Evolutionary conservation across 108 stramenopile genomes (phyloP).

Genomic region (Nitzschia inconspicua): DNA sequence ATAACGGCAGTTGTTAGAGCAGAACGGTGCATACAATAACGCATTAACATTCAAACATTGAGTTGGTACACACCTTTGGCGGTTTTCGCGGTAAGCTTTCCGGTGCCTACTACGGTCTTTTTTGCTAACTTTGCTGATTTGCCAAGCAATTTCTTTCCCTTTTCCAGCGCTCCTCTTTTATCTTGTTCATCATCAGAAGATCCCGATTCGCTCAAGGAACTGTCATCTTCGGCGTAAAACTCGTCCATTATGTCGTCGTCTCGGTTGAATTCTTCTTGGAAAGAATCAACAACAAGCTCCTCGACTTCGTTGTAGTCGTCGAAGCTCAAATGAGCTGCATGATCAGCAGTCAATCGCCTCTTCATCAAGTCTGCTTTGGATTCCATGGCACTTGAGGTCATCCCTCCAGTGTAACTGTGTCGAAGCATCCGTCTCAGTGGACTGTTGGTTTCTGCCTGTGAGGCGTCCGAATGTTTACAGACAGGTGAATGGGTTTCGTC

Average conservation of each 20-base stretch:
- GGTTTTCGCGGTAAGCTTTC: not conserved
- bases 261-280: not conserved
- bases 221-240: conserved; percentile 1
- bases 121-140: conserved; percentile 51
- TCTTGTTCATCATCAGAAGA: conserved; percentile 14
- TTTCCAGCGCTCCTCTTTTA: not conserved
- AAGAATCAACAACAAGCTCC: not conserved
- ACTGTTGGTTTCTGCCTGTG: not conserved
- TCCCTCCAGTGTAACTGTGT: too few relatives aligned
- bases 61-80: conserved; percentile 7
- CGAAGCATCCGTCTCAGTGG: too few relatives aligned
- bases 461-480: not conserved
- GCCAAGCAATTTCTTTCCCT: conserved; percentile 32
- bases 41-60: too few relatives aligned
- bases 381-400: too few relatives aligned
- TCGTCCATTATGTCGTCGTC: not conserved
- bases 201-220: not conserved
- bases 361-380: too few relatives aligned
- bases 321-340: not conserved
- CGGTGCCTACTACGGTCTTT: conserved; percentile 18
- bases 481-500: not conserved
- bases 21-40: too few relatives aligned
- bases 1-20: not conserved
- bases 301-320: not conserved
- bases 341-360: too few relatives aligned